Base-by-base conservation (phyloP, 345 rosid genomes). In the Toxicodendron radicans region DNA sequence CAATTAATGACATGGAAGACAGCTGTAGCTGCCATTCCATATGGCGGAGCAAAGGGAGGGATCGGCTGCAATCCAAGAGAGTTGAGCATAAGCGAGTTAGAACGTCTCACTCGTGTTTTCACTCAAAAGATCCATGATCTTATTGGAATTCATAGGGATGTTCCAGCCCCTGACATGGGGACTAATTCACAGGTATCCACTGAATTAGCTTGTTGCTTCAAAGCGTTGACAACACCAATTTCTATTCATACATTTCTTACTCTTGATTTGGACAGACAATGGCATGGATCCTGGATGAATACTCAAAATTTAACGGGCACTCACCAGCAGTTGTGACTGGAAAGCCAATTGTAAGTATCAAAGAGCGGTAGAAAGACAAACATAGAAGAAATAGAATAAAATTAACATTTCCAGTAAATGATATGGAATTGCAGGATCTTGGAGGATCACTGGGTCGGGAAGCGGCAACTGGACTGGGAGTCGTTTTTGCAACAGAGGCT, bases 131-230 rank as follows among this genome's bases (percentile, higher is more conserved):
- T 86, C 75, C 91, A 88, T 68, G 87, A 84, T 71, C 85, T 81
- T 14, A 81, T 79, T 32, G 85, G 85, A 23, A 78, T 66, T 58
- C 85, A 88, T 10, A 81, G 80, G 3, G 90, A 88, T 81, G 88
- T 88, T 69, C 90, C 92, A 0, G 92, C 92, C 38, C 88, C 92
- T n/a, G 92, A 88, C 73, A 86, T 88, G 92, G 92, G 92, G 74
- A 88, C 90, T 69, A 80, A 83, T 73, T 74, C 90, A 13, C 90
- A 88, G 90, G 89, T 87, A 64, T 45, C 23, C 4, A 18, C 17
- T 21, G 24, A 43, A 5, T 43, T 54, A 10, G 17, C 35, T 56
- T 35, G 23, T 27, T 24, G 12, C 56, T 10, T 65, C 24, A 21
- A 38, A n/a, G 32, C 14, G 71, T 52, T n/a, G 62, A 66, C 11